A percentile compares a stretch with the other conserved stretches of the same genome.
These are phyloP conservation scores for Plasmodium ovale DNA, from an alignment of 169 alveolate genomes.

Conservation along the genomic window DNA sequence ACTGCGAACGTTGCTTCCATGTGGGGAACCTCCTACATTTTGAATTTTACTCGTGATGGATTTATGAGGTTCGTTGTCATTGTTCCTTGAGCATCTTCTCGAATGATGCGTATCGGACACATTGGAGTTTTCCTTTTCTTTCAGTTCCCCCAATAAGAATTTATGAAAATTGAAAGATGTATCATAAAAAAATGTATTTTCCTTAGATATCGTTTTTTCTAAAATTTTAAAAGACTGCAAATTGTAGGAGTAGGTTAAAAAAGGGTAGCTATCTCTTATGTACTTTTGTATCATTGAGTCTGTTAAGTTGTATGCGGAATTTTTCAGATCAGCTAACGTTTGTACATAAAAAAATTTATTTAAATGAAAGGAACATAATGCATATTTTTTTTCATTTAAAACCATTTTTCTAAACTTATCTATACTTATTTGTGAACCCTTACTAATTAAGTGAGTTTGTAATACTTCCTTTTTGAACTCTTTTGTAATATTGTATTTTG, in stretches of 20 bases:
- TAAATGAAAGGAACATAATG: conserved; percentile 31
- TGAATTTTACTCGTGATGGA: too few relatives aligned
- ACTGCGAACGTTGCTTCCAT: too few relatives aligned
- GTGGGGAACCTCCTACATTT: too few relatives aligned
- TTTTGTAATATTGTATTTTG: conserved; percentile 14
- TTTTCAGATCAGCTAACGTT: conserved; percentile 40
- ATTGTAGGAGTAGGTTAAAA: conserved; percentile 35
- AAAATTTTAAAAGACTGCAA: conserved; percentile 43
- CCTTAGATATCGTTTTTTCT: neutral
- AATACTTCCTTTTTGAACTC: conserved; percentile 28
- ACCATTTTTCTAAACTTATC: conserved; percentile 5
- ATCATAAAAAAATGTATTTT: neutral
- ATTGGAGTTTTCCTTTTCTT: neutral
- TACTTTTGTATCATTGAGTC: conserved; percentile 32
- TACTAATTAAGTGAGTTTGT: neutral
- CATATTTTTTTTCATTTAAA: conserved; percentile 16
- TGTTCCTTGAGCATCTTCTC: neutral
- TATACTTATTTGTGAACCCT: conserved; percentile 7
- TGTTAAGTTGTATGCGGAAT: conserved; percentile 28
- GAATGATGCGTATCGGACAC: neutral
- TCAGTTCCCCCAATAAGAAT: neutral
- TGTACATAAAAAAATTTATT: conserved; percentile 65
- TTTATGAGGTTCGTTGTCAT: neutral
- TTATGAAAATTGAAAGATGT: neutral
- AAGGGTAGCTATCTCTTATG: conserved; percentile 61